A percentile compares a stretch with the other conserved stretches of the same genome.
phyloP scores from a whole-genome alignment of 2,329 filamentous ascomycete species.

The Graphilbum fragrans region DNA sequence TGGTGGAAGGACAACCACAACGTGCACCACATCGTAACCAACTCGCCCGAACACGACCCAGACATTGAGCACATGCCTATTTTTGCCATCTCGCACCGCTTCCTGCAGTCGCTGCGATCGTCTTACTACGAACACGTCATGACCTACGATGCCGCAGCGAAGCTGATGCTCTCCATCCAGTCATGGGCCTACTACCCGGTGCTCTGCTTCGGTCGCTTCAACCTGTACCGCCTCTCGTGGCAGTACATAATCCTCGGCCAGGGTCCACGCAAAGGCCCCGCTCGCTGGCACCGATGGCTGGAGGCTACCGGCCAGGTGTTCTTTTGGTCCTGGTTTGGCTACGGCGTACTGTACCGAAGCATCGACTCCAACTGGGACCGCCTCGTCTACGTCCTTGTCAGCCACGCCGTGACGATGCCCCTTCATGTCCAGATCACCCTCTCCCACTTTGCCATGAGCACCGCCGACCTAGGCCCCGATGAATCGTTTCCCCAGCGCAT shows the following conservation, averaged over 20 bases:
- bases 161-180: slow-evolving; percentile 59
- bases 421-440: slow-evolving; percentile 85
- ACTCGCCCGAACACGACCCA: slow-evolving; percentile 88
- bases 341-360: slow-evolving; percentile 60
- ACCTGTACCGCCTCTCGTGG: slow-evolving; percentile 75
- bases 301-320: slow-evolving; percentile 64
- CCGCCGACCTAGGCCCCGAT: slow-evolving; percentile 66
- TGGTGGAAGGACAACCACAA: slow-evolving; percentile 99
- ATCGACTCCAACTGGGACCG: slow-evolving; percentile 60
- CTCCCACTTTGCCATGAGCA: slow-evolving; percentile 90
- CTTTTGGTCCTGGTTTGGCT: slow-evolving; percentile 84
- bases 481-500: slow-evolving; percentile 87
- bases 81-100: slow-evolving; percentile 75
- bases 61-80: slow-evolving; percentile 89
- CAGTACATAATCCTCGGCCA: slow-evolving; percentile 59
- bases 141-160: slow-evolving; percentile 63
- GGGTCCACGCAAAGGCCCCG: slow-evolving; percentile 61
- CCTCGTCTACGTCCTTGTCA: slow-evolving; percentile 64
- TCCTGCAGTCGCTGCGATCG: slow-evolving; percentile 60
- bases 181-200: slow-evolving; percentile 75
- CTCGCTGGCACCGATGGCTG: slow-evolving; percentile 75
- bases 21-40: slow-evolving; percentile 93
- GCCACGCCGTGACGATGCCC: slow-evolving; percentile 69
- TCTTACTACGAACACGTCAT: slow-evolving; percentile 77
- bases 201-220: slow-evolving; percentile 72